Evolutionary conservation across 352 stramenopile genomes (phyloP).

Genomic region (Hyaloperonospora brassicae): DNA sequence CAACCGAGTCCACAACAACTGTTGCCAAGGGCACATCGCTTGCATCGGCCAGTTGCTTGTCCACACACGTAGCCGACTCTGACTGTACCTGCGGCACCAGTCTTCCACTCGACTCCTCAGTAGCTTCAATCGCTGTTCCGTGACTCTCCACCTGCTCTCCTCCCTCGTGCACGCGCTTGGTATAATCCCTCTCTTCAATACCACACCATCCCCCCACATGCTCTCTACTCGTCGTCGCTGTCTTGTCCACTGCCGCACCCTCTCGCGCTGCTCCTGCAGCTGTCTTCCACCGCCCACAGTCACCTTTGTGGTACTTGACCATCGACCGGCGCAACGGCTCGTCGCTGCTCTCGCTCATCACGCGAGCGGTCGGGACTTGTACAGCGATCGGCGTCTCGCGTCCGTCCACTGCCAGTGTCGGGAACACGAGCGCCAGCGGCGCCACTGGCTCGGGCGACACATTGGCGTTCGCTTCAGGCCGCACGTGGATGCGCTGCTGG

Average conservation of each 20-base stretch:
- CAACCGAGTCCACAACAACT: constrained; percentile 30
- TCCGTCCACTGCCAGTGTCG: constrained; percentile 49
- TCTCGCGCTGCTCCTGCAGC: too few relatives aligned
- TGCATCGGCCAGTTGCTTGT: constrained; percentile 14
- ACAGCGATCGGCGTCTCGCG: constrained; percentile 32
- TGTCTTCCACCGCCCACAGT: constrained; percentile 21
- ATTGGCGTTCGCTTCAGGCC: constrained; percentile 68
- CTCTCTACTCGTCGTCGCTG: too few relatives aligned
- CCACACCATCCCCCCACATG: too few relatives aligned
- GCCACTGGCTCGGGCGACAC: constrained; percentile 71
- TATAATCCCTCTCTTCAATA: constrained; percentile 50
- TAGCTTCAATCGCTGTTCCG: constrained; percentile 14
- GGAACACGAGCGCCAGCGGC: constrained; percentile 62
- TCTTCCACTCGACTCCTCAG: constrained; percentile 5
- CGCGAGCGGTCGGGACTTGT: constrained; percentile 23
- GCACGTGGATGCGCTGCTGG: constrained; percentile 59
- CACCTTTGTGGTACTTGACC: constrained; percentile 40
- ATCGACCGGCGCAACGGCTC: constrained; percentile 55
- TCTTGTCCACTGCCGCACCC: too few relatives aligned
- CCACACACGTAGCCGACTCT: constrained; percentile 4
- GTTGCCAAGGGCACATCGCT: constrained; percentile 46
- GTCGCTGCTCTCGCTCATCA: constrained; percentile 25
- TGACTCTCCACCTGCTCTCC: constrained; percentile 5
- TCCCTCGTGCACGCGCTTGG: constrained; percentile 11
- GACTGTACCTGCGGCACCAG: constrained; percentile 28